phyloP scores from a whole-genome alignment of 495 filamentous ascomycete species.

The Neurospora pannonica region DNA sequence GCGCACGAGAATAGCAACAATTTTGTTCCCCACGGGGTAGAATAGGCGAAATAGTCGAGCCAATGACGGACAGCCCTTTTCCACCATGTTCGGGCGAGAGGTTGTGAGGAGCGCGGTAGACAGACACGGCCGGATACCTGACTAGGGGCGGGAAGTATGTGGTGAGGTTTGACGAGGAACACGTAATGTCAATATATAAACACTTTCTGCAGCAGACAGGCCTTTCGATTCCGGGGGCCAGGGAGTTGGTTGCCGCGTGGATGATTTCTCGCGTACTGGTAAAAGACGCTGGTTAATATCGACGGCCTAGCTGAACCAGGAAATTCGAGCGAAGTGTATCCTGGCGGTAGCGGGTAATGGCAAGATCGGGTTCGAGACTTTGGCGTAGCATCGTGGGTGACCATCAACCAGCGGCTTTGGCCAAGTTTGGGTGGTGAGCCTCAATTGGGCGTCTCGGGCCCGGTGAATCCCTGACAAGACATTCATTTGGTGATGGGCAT shows the following conservation, averaged over 20 bases:
- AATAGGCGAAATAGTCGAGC: conserved; percentile 6
- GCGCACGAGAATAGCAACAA: conserved; percentile 15
- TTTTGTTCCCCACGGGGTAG: conserved; percentile 17
- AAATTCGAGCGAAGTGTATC: conserved; percentile 9
- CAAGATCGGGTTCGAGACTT: neutral
- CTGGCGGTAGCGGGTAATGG: neutral
- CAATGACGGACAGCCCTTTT: conserved; percentile 10
- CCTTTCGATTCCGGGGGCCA: conserved; percentile 13
- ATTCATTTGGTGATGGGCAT: neutral
- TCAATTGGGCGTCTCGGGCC: neutral
- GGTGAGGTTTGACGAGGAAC: conserved; percentile 13
- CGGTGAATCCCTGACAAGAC: neutral
- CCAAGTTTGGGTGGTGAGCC: neutral
- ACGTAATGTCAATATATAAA: conserved; percentile 27
- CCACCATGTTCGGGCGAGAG: conserved; percentile 12
- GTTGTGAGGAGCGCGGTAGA: conserved; percentile 5
- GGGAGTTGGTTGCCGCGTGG: conserved; percentile 18
- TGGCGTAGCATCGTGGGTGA: neutral
- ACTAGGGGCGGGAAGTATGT: conserved; percentile 8
- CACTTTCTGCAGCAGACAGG: conserved; percentile 11
- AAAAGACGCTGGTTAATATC: conserved; percentile 23
- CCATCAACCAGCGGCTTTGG: neutral
- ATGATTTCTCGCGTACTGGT: conserved; percentile 16
- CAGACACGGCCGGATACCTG: conserved; percentile 10
- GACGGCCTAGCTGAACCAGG: conserved; percentile 13